These are phyloP conservation scores for Mycena haematopus DNA, from an alignment of 768 basidiomycete species.

Conservation along the genomic window DNA sequence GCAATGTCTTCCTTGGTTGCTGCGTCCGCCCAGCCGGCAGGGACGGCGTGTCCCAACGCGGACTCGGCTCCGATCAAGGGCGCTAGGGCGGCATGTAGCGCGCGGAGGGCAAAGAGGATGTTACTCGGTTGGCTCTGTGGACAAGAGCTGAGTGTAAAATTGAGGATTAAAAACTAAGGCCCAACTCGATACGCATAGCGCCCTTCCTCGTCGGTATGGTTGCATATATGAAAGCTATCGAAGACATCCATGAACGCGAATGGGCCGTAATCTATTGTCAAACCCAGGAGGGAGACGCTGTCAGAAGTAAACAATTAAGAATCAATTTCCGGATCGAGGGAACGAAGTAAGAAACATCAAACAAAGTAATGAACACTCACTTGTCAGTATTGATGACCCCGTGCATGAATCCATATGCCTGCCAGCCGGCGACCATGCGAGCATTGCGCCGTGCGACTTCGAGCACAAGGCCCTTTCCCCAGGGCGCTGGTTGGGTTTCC, in stretches of 20 bases:
- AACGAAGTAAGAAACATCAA: too few species aligned
- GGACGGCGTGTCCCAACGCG: constrained; percentile 57
- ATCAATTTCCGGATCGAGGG: background rate
- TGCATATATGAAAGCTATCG: constrained; percentile 86
- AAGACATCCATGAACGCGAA: constrained; percentile 97
- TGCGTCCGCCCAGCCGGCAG: constrained; percentile 68
- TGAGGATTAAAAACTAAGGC: background rate
- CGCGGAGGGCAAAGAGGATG: constrained; percentile 82
- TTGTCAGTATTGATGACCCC: constrained; percentile 99
- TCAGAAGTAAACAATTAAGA: background rate
- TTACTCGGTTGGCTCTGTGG: constrained; percentile 74
- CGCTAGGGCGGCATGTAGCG: constrained; percentile 77
- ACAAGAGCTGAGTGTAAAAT: constrained; percentile 6
- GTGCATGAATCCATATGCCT: constrained; percentile 93
- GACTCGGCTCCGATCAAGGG: constrained; percentile 88
- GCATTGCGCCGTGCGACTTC: constrained; percentile 88
- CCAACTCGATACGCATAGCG: constrained; percentile 73
- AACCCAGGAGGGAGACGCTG: constrained; percentile 75
- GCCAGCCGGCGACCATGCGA: constrained; percentile 94
- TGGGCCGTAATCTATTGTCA: constrained; percentile 86
- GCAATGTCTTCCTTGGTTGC: constrained; percentile 58
- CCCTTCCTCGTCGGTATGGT: constrained; percentile 81
- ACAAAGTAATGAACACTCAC: constrained; percentile 43
- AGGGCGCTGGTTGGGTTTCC: constrained; percentile 52
- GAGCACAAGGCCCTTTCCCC: constrained; percentile 75